Conservation (phyloP, 371 early-diverging fungal genomes). For the Cokeromyces recurvatus region DNA sequence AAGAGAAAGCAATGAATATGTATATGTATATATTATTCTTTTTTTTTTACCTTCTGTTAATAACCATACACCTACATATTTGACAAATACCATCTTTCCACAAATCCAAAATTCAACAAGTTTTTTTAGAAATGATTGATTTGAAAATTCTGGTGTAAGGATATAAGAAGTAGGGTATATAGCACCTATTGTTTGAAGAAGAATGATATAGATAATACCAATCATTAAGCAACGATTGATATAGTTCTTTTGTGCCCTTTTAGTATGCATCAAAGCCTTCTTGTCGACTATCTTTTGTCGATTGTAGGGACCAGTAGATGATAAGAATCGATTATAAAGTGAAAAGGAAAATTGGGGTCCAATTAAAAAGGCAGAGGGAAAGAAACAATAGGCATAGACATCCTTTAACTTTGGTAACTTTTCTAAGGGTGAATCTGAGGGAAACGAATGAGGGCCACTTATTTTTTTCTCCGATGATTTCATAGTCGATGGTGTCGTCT, state of each 20-base stretch:
- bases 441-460: constrained; percentile 27
- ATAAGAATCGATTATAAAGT: constrained; percentile 41
- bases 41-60: constrained; percentile 51
- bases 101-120: constrained; percentile 41
- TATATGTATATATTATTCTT: not conserved
- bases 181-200: constrained; percentile 43
- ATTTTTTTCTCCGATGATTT: constrained; percentile 1
- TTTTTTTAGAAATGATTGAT: constrained; percentile 27
- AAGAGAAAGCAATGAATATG: not conserved
- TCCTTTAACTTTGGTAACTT: constrained; percentile 47
- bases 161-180: constrained; percentile 43
- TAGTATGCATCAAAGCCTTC: not conserved
- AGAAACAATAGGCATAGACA: constrained; percentile 56
- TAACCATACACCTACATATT: constrained; percentile 67
- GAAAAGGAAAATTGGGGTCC: constrained; percentile 72
- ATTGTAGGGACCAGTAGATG: constrained; percentile 10
- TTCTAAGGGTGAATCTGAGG: constrained; percentile 21
- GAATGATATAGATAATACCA: constrained; percentile 44
- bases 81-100: constrained; percentile 52
- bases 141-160: constrained; percentile 41
- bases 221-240: constrained; percentile 38
- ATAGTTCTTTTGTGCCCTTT: constrained; percentile 14
- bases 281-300: constrained; percentile 22
- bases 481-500: no score
- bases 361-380: constrained; percentile 61